phyloP scores from a whole-genome alignment of 306 rosid genomes.

The Trifolium repens region DNA sequence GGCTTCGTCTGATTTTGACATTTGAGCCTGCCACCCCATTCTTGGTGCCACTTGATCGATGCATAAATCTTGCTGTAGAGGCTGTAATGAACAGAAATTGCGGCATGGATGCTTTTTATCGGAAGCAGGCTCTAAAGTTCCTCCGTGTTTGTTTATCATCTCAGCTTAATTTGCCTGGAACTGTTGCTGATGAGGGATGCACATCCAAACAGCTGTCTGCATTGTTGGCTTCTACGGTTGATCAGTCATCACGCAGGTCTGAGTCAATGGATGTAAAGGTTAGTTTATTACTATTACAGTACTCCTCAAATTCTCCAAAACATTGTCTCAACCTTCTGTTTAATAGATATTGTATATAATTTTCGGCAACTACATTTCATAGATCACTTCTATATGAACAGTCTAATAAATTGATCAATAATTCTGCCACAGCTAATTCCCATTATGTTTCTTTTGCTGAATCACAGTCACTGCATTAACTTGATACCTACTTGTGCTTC shows the following conservation, averaged over 20 bases:
- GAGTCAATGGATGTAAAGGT: conserved; percentile 87
- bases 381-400: conserved; percentile 22
- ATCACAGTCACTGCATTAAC: conserved; percentile 21
- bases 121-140: conserved; percentile 88
- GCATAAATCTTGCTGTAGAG: conserved; percentile 96
- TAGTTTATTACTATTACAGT: conserved; percentile 40
- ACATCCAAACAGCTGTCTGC: conserved; percentile 78
- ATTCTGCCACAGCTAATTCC: conserved; percentile 9
- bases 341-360: conserved; percentile 15
- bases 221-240: conserved; percentile 70
- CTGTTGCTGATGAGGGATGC: conserved; percentile 72
- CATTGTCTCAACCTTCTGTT: conserved; percentile 3
- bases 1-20: conserved; percentile 91
- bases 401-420: conserved; percentile 31
- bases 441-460: conserved; percentile 15
- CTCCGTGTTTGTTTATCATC: conserved; percentile 91
- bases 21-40: conserved; percentile 99
- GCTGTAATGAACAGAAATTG: conserved; percentile 77
- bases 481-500: conserved; percentile 18
- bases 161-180: conserved; percentile 96
- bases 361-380: conserved; percentile 5
- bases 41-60: conserved; percentile 97
- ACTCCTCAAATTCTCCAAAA: background rate
- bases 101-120: conserved; percentile 79
- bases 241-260: conserved; percentile 73